Percentiles rank a stretch among this genome's conserved stretches.
phyloP scores from a whole-genome alignment of 139 green algal genomes.

The Coelastrella sp. region DNA sequence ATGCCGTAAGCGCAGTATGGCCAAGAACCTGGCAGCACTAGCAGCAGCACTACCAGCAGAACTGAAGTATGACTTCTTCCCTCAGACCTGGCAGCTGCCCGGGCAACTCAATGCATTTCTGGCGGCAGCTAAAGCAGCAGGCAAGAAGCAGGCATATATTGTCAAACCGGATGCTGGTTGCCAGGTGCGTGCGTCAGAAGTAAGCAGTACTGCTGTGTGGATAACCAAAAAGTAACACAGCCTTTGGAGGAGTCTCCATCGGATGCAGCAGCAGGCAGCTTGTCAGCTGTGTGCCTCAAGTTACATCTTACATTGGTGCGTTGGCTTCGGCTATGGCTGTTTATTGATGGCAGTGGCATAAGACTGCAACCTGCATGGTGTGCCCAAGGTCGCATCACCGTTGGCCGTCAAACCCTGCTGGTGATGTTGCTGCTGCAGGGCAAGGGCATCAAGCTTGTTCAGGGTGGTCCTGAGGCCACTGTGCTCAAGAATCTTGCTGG shows the following conservation, averaged over 20 bases:
- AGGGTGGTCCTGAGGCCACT: slow-evolving; percentile 50
- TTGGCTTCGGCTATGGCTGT: too few relatives aligned
- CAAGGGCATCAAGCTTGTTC: slow-evolving; percentile 80
- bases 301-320: too few relatives aligned
- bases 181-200: slow-evolving; percentile 47
- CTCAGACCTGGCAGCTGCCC: slow-evolving; percentile 80
- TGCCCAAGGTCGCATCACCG: too few relatives aligned
- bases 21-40: slow-evolving; percentile 75
- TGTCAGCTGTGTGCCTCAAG: too few relatives aligned
- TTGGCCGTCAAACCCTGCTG: too few relatives aligned
- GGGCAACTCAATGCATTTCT: slow-evolving; percentile 65
- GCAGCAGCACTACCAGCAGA: slow-evolving; percentile 30
- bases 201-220: neutral
- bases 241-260: too few relatives aligned
- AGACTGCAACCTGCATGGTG: too few relatives aligned
- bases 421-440: slow-evolving; percentile 60
- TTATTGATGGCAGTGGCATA: too few relatives aligned
- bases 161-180: slow-evolving; percentile 90
- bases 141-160: slow-evolving; percentile 81
- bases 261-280: too few relatives aligned
- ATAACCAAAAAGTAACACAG: too few relatives aligned
- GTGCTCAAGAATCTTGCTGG: slow-evolving; percentile 1
- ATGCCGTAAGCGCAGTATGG: slow-evolving; percentile 87
- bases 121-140: slow-evolving; percentile 55
- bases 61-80: slow-evolving; percentile 75